Conservation (phyloP, 495 filamentous ascomycete genomes). For the Penicillium ochrochloron region DNA sequence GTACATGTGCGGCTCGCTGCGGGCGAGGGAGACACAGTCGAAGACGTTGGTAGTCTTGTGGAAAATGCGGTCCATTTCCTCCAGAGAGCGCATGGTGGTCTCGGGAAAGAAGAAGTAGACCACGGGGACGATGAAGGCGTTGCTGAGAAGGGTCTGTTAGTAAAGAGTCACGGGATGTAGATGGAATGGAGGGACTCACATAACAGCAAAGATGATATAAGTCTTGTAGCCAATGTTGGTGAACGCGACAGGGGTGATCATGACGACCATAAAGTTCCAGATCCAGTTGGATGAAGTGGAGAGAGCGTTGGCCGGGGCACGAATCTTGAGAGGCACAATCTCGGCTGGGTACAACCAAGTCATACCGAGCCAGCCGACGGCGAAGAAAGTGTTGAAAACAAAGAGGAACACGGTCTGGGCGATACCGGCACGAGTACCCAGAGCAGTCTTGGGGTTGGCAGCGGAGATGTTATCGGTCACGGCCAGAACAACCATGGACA, state of each 20-base stretch:
- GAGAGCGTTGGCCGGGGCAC: constrained; percentile 68
- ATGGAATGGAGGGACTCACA: constrained; percentile 30
- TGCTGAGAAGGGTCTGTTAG: constrained; percentile 40
- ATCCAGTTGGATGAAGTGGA: constrained; percentile 70
- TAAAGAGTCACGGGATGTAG: neutral
- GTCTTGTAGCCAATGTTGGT: constrained; percentile 65
- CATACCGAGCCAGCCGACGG: constrained; percentile 78
- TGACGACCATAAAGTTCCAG: constrained; percentile 63
- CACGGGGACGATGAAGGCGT: constrained; percentile 69
- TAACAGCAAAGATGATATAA: constrained; percentile 72
- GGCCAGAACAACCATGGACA: constrained; percentile 71
- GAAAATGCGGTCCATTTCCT: constrained; percentile 81
- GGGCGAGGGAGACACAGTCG: constrained; percentile 62
- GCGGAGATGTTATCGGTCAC: constrained; percentile 44
- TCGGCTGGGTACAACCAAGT: constrained; percentile 72
- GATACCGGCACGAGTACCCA: constrained; percentile 46
- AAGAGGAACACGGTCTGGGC: constrained; percentile 68
- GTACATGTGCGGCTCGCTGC: constrained; percentile 67
- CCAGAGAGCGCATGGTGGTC: constrained; percentile 71
- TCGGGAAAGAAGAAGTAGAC: constrained; percentile 80
- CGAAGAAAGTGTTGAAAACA: constrained; percentile 78
- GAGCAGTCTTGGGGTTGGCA: constrained; percentile 26
- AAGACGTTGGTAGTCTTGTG: constrained; percentile 61
- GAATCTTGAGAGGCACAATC: constrained; percentile 68
- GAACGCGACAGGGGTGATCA: constrained; percentile 69